Percentiles rank a stretch among this genome's conserved stretches.
These are phyloP conservation scores for Nectriaceae sp. DNA, from an alignment of 2,329 filamentous ascomycete genomes.

Conservation along the genomic window DNA sequence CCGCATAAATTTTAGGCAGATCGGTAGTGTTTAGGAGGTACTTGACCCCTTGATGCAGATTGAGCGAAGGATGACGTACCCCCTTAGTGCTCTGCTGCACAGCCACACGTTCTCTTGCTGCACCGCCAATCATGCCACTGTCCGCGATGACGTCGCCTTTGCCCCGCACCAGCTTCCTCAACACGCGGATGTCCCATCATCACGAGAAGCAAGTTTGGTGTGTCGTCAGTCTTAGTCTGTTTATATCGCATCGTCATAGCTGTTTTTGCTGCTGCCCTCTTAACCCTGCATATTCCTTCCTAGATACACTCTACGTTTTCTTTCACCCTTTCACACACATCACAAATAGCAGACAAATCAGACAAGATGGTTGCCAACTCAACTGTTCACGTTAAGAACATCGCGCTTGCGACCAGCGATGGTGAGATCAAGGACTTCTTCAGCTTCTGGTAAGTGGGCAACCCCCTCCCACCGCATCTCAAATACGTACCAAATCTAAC, in stretches of 20 bases:
- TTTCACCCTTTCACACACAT: background rate
- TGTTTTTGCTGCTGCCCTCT: background rate
- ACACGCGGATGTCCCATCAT: conserved; percentile 8
- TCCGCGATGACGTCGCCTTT: conserved; percentile 30
- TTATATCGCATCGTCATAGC: conserved; percentile 8
- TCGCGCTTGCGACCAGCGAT: conserved; percentile 78
- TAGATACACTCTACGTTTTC: background rate
- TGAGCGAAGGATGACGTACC: conserved; percentile 9
- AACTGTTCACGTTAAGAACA: conserved; percentile 88
- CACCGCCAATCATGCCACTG: conserved; percentile 25
- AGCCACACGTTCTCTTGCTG: conserved; percentile 16
- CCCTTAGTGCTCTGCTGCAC: conserved; percentile 13
- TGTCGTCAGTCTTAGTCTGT: too few relatives aligned
- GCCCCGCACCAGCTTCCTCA: conserved; percentile 31
- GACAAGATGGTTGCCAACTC: conserved; percentile 55
- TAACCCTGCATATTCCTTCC: background rate
- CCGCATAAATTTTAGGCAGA: background rate
- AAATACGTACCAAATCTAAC: background rate
- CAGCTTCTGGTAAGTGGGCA: conserved; percentile 90
- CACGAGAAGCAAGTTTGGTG: conserved; percentile 5
- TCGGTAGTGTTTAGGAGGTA: background rate
- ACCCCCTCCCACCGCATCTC: background rate
- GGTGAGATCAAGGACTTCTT: conserved; percentile 96
- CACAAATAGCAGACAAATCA: too few relatives aligned
- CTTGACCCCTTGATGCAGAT: background rate